Conservation (phyloP, 495 filamentous ascomycete genomes). For the Paragyromitra xinjiangensis region DNA sequence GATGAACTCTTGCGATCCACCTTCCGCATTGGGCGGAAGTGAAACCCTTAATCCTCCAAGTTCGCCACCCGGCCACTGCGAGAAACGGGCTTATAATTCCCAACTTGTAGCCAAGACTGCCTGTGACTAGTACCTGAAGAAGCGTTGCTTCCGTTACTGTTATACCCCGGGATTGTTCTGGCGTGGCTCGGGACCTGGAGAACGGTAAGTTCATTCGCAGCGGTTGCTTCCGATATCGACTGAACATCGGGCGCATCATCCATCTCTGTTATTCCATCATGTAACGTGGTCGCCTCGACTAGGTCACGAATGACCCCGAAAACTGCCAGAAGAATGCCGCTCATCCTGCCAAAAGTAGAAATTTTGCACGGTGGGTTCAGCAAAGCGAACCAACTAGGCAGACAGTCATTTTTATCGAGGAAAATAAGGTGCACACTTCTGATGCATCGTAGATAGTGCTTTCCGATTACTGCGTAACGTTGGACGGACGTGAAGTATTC, state of each 20-base stretch:
- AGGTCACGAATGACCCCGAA: neutral
- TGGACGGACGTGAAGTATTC: neutral
- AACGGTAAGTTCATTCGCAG: neutral
- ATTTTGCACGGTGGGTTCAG: neutral
- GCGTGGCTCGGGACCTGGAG: neutral
- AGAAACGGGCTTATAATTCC: neutral
- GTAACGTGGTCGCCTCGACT: neutral
- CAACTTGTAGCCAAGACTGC: neutral
- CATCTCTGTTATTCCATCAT: neutral
- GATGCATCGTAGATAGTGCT: conserved; percentile 17
- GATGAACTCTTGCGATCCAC: neutral
- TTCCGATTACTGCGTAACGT: neutral
- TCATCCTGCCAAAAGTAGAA: neutral
- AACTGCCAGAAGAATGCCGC: neutral
- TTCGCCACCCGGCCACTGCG: neutral
- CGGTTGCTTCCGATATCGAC: neutral
- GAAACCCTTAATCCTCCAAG: neutral
- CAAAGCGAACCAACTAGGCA: neutral
- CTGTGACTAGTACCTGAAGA: neutral
- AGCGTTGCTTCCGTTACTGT: neutral
- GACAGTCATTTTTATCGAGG: neutral
- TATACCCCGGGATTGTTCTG: neutral
- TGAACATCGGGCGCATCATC: neutral
- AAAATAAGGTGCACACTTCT: conserved; percentile 10
- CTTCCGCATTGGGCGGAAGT: neutral